Base-by-base conservation (phyloP, 2,329 filamentous ascomycete species). In the Epichloe brachyelytri region DNA sequence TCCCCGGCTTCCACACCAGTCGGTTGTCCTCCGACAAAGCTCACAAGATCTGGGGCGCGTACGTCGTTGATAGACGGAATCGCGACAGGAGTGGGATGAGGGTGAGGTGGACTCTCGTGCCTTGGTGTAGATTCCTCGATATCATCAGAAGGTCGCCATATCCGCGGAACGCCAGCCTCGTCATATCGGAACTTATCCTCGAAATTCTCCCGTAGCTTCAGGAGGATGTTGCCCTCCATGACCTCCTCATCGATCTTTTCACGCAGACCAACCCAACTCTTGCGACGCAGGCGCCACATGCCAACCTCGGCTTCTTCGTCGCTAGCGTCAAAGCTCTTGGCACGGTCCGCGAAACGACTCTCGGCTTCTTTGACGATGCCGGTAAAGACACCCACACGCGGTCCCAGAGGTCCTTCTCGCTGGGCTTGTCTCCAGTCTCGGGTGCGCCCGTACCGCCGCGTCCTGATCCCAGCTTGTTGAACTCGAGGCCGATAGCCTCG, bases 161-260 rank as follows among this genome's bases (percentile, higher is more conserved):
- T 95, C 53, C 93, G 80, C 5, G 93, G 93, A 4, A 98, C 93
- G 26, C 93, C 93, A 6, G 83, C 82, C 53, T 96, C 90, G 61
- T 98, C 93, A 62, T 98, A 98, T 56, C 93, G 85, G 78, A 98
- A 98, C 69, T 95, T 96, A 72, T 98, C 93, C 69, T 98, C 93
- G 59, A 98, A 98, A 71, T 96, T 97, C 68, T 98, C 93, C 37
- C 93, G 82, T 48, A 98, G 79, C 73, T 98, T 98, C 59, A 97
- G 76, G 36, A 97, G 73, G 50, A 98, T 82, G 63, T 97, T 98
- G 61, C 91, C 91, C 70, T 97, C 93, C 82, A 95, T 95, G 63
- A 96, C 88, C 69, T 98, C 93, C 63, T 98, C 93, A 37, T 97
- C 91, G 55, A 98, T 86, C 73, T 88, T 93, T 53, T 88, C 84